Evolutionary conservation across 768 basidiomycete genomes (phyloP).

Genomic region (Xerocomellus chrysenteron): DNA sequence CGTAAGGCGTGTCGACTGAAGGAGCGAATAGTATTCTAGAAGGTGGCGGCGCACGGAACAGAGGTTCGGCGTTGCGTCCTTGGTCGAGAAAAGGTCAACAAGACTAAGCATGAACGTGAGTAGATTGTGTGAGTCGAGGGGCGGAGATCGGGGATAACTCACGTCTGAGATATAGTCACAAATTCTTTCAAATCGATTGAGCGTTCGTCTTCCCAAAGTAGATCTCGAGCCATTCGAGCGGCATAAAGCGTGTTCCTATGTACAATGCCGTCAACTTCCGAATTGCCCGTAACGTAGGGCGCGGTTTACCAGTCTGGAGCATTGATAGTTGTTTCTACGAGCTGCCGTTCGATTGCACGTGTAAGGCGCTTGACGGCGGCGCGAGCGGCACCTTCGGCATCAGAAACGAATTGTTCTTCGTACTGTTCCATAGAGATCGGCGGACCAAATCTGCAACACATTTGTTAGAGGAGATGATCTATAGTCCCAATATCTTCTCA

Average conservation of each 20-base stretch:
- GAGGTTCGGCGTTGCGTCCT: constrained; percentile 60
- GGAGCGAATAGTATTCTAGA: constrained; percentile 85
- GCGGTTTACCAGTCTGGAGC: constrained; percentile 85
- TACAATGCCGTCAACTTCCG: constrained; percentile 19
- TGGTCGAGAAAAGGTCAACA: constrained; percentile 81
- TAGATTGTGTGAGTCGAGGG: constrained; percentile 14
- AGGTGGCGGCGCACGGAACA: constrained; percentile 64
- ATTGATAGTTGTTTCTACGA: constrained; percentile 82
- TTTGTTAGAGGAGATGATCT: constrained; percentile 11
- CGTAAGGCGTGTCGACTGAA: constrained; percentile 77
- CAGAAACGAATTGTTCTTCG: constrained; percentile 73
- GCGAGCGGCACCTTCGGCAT: constrained; percentile 64
- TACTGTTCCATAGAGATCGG: constrained; percentile 77
- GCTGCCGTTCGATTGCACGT: constrained; percentile 62
- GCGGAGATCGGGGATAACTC: constrained; percentile 36
- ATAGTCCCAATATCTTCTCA: constrained; percentile 35
- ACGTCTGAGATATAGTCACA: constrained; percentile 89
- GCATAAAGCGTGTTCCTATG: constrained; percentile 85
- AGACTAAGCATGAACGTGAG: constrained; percentile 51
- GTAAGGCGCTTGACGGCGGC: constrained; percentile 87
- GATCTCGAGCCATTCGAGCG: constrained; percentile 88
- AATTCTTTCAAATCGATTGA: constrained; percentile 80
- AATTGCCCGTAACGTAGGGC: constrained; percentile 6
- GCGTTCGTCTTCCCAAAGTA: constrained; percentile 86
- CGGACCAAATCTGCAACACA: constrained; percentile 64